Percentiles rank a stretch among this genome's conserved stretches.
Evolutionary conservation across 2,329 filamentous ascomycete genomes (phyloP).

Genomic region (Plenodomus biglobosus): DNA sequence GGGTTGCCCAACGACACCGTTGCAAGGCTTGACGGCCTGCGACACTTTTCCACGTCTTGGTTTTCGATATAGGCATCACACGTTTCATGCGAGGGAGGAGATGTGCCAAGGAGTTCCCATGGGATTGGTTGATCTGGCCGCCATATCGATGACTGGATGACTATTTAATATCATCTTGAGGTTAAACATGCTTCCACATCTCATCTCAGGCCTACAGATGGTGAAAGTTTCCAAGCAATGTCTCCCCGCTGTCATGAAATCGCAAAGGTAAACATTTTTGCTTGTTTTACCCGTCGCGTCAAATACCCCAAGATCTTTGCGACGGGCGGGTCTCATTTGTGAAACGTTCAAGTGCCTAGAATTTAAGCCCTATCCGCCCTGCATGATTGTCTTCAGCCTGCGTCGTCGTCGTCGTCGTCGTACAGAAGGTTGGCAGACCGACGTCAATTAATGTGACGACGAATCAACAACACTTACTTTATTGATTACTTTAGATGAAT

Average conservation of each 20-base stretch:
- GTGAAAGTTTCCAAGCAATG: not conserved
- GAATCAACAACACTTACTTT: no score
- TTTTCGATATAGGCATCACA: constrained; percentile 1
- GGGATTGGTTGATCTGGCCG: not conserved
- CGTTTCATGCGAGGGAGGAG: not conserved
- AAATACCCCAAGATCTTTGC: not conserved
- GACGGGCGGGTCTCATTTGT: not conserved
- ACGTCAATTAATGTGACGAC: no score
- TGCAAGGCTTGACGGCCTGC: constrained; percentile 2
- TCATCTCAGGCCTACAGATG: not conserved
- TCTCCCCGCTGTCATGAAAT: no score
- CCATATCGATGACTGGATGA: not conserved
- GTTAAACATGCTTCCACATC: no score
- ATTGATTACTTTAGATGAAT: no score
- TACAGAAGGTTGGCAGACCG: no score
- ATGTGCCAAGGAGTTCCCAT: not conserved
- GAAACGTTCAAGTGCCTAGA: not conserved
- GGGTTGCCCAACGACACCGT: constrained; percentile 1
- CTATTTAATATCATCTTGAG: no score
- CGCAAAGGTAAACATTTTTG: no score
- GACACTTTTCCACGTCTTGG: not conserved
- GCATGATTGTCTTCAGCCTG: no score
- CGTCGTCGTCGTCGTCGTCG: no score
- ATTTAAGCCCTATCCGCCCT: not conserved
- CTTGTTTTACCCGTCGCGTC: not conserved